Percentiles rank a stretch among this genome's conserved stretches.
phyloP scores from a whole-genome alignment of 352 stramenopile species.

The Phytophthora macrochlamydospora region DNA sequence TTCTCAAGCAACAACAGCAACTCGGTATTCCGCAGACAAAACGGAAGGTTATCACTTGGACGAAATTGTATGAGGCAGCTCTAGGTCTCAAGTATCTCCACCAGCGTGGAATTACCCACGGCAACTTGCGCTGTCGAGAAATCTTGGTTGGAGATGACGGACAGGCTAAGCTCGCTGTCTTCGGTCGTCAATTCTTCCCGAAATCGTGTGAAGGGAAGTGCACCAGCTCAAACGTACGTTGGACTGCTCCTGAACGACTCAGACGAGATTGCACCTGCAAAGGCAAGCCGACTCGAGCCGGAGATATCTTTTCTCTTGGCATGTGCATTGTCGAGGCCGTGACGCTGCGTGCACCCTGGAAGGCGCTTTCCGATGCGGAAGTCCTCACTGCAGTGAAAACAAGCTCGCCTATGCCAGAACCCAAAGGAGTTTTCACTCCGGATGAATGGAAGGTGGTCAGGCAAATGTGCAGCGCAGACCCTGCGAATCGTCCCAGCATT shows the following conservation, averaged over 20 bases:
- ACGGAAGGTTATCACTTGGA: conserved; percentile 8
- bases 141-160: conserved; percentile 25
- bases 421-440: conserved; percentile 8
- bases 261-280: background rate
- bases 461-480: conserved; percentile 20
- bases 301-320: conserved; percentile 19
- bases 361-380: conserved; percentile 10
- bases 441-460: conserved; percentile 13
- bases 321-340: conserved; percentile 27
- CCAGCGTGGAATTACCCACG: conserved; percentile 15
- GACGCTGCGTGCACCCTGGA: conserved; percentile 9
- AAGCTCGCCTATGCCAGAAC: background rate
- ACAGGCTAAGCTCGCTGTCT: conserved; percentile 19
- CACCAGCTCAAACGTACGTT: conserved; percentile 10
- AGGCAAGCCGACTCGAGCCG: conserved; percentile 2
- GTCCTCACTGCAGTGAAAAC: conserved; percentile 3
- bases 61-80: conserved; percentile 16
- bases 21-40: background rate
- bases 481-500: conserved; percentile 13
- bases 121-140: conserved; percentile 11
- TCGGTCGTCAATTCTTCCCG: background rate
- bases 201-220: background rate
- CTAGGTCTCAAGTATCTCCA: conserved; percentile 31
- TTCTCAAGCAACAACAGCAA: conserved; percentile 5
- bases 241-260: conserved; percentile 20